Base-by-base conservation (phyloP, 768 basidiomycete species). In the Podaxis rugospora region DNA sequence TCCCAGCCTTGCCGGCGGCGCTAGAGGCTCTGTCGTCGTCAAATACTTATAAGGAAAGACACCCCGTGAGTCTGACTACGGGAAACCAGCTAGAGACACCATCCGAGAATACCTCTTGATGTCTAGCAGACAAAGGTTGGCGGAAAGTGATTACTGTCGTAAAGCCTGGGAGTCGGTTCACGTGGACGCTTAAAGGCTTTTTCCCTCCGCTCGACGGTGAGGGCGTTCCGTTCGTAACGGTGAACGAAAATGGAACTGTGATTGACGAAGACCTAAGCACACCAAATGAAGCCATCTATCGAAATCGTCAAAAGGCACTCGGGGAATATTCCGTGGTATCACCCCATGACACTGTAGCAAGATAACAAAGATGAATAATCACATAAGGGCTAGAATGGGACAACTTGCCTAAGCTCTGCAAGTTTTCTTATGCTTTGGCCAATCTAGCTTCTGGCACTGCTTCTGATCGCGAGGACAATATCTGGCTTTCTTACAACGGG, bases 341-440 rank as follows among this genome's bases (percentile, higher is more conserved):
- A 32, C 7, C 1, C 28, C 32, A 32, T 32, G 32, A 9, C 3
- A 32, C 32, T 32, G 32, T 32, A 23, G 21, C 0, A 27, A 21
- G 47, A 49, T 49, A 23, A 13, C 21, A 21, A 57, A 25, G 16
- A 37, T 47, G 23, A 11, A 47, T 16, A 50, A 50, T 18, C 13
- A 39, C 14, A 25, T 7, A n/a, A 16, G 21, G 7, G 25, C 36
- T 39, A n/a, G 16, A 54, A 10, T n/a, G 18, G 13, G 3, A 16
- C 40, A 9, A 39, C 51, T 7, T 55, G 61, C 63, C 62, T 67
- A 51, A 52, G 67, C 66, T 62, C 68, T 72, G 61, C 76, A 78
- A 0, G 21, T 49, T 58, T 65, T 69, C 66, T 79, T 81, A 57
- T 79, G 76, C 14, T 64, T 67, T 6, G 75, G 74, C 77, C 79